Percentiles rank a stretch among this genome's conserved stretches.
phyloP scores from a whole-genome alignment of 2,329 filamentous ascomycete genomes.

The Fusarium sp. region DNA sequence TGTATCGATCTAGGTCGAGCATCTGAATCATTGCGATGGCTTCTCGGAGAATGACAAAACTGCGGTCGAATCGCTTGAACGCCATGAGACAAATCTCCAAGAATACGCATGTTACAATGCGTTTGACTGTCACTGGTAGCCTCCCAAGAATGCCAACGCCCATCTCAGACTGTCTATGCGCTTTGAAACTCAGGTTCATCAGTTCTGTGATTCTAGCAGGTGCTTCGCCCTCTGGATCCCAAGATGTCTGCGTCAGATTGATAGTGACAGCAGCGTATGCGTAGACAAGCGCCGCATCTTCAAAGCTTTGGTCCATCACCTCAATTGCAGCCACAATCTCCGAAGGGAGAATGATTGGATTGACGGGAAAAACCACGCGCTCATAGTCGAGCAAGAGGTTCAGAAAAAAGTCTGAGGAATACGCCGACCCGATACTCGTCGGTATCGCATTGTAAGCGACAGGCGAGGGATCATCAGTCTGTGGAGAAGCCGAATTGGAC shows the following conservation, averaged over 20 bases:
- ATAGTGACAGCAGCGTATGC: conserved; percentile 50
- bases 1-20: conserved; percentile 23
- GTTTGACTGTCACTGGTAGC: conserved; percentile 53
- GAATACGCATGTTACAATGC: conserved; percentile 60
- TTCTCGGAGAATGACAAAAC: conserved; percentile 60
- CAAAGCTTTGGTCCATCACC: conserved; percentile 45
- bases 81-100: conserved; percentile 63
- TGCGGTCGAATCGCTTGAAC: conserved; percentile 57
- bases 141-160: conserved; percentile 46
- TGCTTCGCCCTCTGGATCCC: conserved; percentile 43
- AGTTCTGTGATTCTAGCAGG: conserved; percentile 45
- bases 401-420: conserved; percentile 47
- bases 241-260: conserved; percentile 47
- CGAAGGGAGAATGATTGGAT: conserved; percentile 46
- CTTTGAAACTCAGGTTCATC: conserved; percentile 37
- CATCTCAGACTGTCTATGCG: conserved; percentile 42
- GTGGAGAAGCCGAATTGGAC: conserved; percentile 20
- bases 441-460: conserved; percentile 6
- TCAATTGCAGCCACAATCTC: conserved; percentile 47
- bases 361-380: conserved; percentile 50
- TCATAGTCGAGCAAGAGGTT: conserved; percentile 48
- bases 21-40: conserved; percentile 50
- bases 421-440: conserved; percentile 20
- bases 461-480: conserved; percentile 4
- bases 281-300: conserved; percentile 50